Evolutionary conservation across 2,329 filamentous ascomycete species (phyloP).

Genomic region (Fonsecaea pedrosoi): DNA sequence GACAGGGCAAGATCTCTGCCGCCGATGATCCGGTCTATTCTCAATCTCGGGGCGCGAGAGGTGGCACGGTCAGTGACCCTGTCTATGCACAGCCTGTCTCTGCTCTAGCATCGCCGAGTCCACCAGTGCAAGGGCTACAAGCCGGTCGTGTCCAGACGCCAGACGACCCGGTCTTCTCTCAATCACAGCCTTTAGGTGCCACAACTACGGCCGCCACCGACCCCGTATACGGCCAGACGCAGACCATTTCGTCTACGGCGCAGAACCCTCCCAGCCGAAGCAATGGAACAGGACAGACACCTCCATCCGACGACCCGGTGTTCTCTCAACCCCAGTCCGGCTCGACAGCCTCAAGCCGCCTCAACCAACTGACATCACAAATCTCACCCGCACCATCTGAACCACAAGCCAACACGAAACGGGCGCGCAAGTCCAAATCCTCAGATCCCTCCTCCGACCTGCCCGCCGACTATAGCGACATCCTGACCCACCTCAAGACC

Average conservation of each 20-base stretch:
- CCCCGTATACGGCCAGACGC: constrained; percentile 7
- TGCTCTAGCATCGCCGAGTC: background rate
- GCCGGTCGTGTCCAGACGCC: constrained; percentile 6
- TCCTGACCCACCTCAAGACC: constrained; percentile 61
- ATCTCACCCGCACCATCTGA: constrained; percentile 41
- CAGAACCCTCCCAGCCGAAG: background rate
- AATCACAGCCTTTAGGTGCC: constrained; percentile 7
- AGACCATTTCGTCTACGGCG: background rate
- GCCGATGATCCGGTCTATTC: constrained; percentile 20
- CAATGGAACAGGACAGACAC: background rate
- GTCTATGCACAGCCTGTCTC: constrained; percentile 13
- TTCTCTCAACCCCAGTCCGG: constrained; percentile 17
- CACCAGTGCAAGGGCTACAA: background rate
- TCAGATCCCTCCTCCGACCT: constrained; percentile 42
- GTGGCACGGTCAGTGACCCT: background rate
- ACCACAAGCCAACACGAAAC: constrained; percentile 43
- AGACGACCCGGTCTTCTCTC: constrained; percentile 22
- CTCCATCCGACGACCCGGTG: constrained; percentile 13
- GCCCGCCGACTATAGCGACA: constrained; percentile 67
- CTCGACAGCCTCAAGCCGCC: constrained; percentile 42
- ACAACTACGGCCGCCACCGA: constrained; percentile 52
- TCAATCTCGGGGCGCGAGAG: constrained; percentile 1
- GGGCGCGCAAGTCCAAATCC: constrained; percentile 26
- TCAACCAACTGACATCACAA: constrained; percentile 58
- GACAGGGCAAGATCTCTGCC: constrained; percentile 1